Base-by-base conservation (phyloP, 2,329 filamentous ascomycete genomes). In the Fusarium coffeatum region DNA sequence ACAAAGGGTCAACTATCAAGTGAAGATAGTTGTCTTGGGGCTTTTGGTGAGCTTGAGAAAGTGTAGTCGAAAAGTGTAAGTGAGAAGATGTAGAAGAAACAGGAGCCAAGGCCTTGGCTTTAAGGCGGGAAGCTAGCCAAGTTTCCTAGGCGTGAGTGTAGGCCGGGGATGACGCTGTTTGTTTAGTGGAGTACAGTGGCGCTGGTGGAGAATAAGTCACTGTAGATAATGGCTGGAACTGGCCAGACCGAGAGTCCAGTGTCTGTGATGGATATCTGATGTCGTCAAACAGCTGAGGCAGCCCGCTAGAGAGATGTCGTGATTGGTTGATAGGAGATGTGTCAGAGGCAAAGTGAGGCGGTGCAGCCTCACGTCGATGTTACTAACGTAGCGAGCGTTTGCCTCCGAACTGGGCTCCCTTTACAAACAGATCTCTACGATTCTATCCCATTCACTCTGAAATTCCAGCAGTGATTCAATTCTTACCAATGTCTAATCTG, bases 91-190 rank as follows among this genome's bases (percentile, higher is more conserved):
- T 5, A 51, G 40, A 22, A 48, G 49, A 48, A 54, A 46, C 55
- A 46, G 53, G 64, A 64, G 69, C 61, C 71, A 64, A 68, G 58
- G 50, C 45, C 70, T 72, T 72, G 70, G 70, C 70, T 72, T 72
- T 72, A 72, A 71, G 69, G 56, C 54, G 46, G 51, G 20, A 42
- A 53, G 23, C 8, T 42, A 53, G 37, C 34, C 32, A 53, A 42
- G 49, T 41, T 51, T 51, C 49, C 49, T 43, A 25, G 41, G 41
- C 48, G 20, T 41, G 49, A 59, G 60, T 30, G 45, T 41, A 61
- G 49, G 62, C 62, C 41, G 32, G 41, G 45, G 59, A 70, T 68
- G 55, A 71, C 64, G 64, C 60, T 60, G 27, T 51, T 49, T 64
- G 28, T 50, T 45, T 25, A 53, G 49, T 25, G 49, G 49, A 28